Evolutionary conservation across 768 basidiomycete species (phyloP).

Genomic region (Tremella mesenterica): DNA sequence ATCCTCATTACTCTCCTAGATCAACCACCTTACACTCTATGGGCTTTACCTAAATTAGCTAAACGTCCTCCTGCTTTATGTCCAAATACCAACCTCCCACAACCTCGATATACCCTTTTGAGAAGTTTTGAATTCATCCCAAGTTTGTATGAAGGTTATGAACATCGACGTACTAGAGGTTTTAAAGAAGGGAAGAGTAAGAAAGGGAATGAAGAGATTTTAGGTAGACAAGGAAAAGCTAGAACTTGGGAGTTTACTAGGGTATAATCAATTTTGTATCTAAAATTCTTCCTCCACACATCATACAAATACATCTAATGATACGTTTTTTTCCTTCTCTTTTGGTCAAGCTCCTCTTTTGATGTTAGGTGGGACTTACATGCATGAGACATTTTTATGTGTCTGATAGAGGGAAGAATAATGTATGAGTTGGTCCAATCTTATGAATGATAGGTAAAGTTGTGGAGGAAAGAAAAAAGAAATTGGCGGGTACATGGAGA

Average conservation of each 20-base stretch:
- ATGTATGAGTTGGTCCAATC: too few relatives aligned
- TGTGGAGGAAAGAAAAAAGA: too few relatives aligned
- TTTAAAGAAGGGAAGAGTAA: constrained; percentile 57
- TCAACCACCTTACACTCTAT: constrained; percentile 74
- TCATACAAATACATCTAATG: too few relatives aligned
- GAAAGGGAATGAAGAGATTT: constrained; percentile 56
- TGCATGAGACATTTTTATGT: too few relatives aligned
- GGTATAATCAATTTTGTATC: too few relatives aligned
- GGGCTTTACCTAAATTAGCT: constrained; percentile 51
- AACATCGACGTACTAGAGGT: constrained; percentile 90
- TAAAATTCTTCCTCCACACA: too few relatives aligned
- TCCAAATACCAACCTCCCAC: constrained; percentile 41
- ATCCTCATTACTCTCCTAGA: constrained; percentile 80
- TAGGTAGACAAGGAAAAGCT: constrained; percentile 54
- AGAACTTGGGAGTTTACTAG: constrained; percentile 78
- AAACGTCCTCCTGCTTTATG: constrained; percentile 54
- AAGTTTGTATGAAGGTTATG: constrained; percentile 68
- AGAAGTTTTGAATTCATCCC: constrained; percentile 74
- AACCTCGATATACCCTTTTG: constrained; percentile 61
- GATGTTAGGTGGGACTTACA: too few relatives aligned
- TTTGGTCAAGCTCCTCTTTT: too few relatives aligned
- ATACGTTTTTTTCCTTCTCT: too few relatives aligned
- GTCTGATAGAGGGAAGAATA: too few relatives aligned
- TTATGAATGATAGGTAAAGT: too few relatives aligned
- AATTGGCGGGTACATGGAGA: too few relatives aligned